These are phyloP conservation scores for Gossypium gossypioides DNA, from an alignment of 441 rosid species.

Conservation along the genomic window DNA sequence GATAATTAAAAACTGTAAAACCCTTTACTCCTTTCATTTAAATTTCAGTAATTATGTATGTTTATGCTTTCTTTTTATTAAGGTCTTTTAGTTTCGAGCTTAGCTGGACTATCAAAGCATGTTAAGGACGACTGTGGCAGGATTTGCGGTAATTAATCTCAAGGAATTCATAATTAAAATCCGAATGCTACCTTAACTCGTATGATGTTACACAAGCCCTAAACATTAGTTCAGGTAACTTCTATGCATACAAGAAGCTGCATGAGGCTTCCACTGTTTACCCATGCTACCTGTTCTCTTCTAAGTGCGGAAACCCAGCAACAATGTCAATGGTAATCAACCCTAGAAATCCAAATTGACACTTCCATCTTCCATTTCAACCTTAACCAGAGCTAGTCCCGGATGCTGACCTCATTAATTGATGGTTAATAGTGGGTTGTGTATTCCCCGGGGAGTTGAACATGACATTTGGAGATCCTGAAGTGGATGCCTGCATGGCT, in stretches of 20 bases:
- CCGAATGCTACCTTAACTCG: not conserved
- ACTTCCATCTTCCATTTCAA: conserved; percentile 18
- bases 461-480: conserved; percentile 50
- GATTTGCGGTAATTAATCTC: not conserved
- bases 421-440: conserved; percentile 46
- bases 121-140: not conserved
- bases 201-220: conserved; percentile 10
- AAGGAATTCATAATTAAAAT: not conserved
- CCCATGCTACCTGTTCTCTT: not conserved
- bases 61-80: too few species aligned
- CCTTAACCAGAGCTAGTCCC: conserved; percentile 58
- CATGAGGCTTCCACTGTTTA: conserved; percentile 1
- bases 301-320: conserved; percentile 15
- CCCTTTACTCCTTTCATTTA: too few species aligned
- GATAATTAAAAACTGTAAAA: too few species aligned
- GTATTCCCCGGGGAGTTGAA: conserved; percentile 45
- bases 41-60: too few species aligned
- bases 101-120: too few species aligned
- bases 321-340: not conserved
- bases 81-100: not conserved
- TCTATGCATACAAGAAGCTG: not conserved
- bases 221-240: not conserved
- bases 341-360: conserved; percentile 4
- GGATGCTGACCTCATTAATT: conserved; percentile 51
- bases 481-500: conserved; percentile 57